phyloP scores from a whole-genome alignment of 2,329 filamentous ascomycete genomes.

The Nectriaceae sp. region DNA sequence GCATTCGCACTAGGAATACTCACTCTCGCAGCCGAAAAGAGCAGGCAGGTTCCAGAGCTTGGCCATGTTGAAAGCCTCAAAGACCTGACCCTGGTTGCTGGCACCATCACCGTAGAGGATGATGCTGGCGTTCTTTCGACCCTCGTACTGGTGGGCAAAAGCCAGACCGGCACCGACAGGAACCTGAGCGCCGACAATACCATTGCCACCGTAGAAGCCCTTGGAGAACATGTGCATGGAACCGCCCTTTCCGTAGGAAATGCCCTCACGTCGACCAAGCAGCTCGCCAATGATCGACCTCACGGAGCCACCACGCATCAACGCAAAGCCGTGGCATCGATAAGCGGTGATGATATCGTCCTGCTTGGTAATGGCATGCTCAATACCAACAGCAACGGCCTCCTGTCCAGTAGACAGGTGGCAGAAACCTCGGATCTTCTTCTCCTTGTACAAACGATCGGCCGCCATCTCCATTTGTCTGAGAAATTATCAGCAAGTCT shows the following conservation, averaged over 20 bases:
- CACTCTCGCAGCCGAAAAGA: conserved; percentile 98
- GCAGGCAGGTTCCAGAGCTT: conserved; percentile 97
- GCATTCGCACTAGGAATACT: conserved; percentile 40
- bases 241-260: conserved; percentile 97
- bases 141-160: conserved; percentile 94
- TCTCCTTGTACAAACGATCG: conserved; percentile 99
- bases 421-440: conserved; percentile 99
- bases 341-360: conserved; percentile 98
- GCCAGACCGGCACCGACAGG: conserved; percentile 95
- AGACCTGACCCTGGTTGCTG: conserved; percentile 98
- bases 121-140: conserved; percentile 81
- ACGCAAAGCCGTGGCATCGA: conserved; percentile 96
- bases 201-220: conserved; percentile 98
- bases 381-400: conserved; percentile 94
- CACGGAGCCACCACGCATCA: conserved; percentile 91
- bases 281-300: conserved; percentile 95
- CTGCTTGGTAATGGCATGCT: conserved; percentile 87
- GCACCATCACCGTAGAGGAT: conserved; percentile 97
- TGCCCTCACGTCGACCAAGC: conserved; percentile 91
- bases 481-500: conserved; percentile 34
- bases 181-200: conserved; percentile 98
- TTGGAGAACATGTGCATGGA: conserved; percentile 99
- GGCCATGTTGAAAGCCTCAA: conserved; percentile 99
- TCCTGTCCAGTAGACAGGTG: conserved; percentile 98
- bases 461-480: conserved; percentile 99